Percentiles rank a stretch among this genome's conserved stretches.
Evolutionary conservation across 768 basidiomycete genomes (phyloP).

Genomic region (Phaeolepiota aurea): DNA sequence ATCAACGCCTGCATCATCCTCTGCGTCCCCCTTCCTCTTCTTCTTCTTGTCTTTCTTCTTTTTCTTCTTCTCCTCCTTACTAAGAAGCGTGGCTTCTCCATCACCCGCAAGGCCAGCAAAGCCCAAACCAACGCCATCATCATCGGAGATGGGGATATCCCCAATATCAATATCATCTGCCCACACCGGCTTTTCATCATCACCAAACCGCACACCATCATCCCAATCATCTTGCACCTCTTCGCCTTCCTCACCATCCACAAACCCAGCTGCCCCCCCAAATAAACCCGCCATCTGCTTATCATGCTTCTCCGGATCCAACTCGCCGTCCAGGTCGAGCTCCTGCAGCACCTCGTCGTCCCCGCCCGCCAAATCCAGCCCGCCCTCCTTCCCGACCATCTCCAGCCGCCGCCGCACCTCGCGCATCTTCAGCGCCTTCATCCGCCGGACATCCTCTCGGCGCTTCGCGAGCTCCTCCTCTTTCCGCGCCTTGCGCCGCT

Average conservation of each 20-base stretch:
- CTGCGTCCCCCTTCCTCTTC: slow-evolving; percentile 39
- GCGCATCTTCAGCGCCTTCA: slow-evolving; percentile 80
- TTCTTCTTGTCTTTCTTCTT: slow-evolving; percentile 40
- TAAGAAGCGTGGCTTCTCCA: slow-evolving; percentile 6
- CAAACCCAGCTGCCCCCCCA: slow-evolving; percentile 34
- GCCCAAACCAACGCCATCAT: slow-evolving; percentile 16
- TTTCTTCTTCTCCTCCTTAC: slow-evolving; percentile 18
- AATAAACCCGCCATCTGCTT: slow-evolving; percentile 74
- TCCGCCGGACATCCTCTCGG: slow-evolving; percentile 71
- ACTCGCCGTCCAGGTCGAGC: slow-evolving; percentile 86
- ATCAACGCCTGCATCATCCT: slow-evolving; percentile 49
- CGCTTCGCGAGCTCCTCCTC: slow-evolving; percentile 67
- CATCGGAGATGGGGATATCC: slow-evolving; percentile 41
- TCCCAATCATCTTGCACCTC: slow-evolving; percentile 19
- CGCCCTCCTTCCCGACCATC: slow-evolving; percentile 63
- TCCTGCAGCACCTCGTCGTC: slow-evolving; percentile 30
- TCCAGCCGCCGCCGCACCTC: slow-evolving; percentile 75
- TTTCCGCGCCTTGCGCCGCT: slow-evolving; percentile 68
- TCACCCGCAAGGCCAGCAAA: slow-evolving; percentile 1
- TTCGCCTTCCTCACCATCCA: slow-evolving; percentile 19
- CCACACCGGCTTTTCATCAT: slow-evolving; percentile 76
- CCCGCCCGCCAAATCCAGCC: slow-evolving; percentile 26
- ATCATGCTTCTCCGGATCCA: slow-evolving; percentile 85
- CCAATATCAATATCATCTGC: slow-evolving; percentile 82
- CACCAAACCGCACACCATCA: slow-evolving; percentile 24